Conservation (phyloP, 176 grass and related monocot species). For the Aegilops longissima region DNA sequence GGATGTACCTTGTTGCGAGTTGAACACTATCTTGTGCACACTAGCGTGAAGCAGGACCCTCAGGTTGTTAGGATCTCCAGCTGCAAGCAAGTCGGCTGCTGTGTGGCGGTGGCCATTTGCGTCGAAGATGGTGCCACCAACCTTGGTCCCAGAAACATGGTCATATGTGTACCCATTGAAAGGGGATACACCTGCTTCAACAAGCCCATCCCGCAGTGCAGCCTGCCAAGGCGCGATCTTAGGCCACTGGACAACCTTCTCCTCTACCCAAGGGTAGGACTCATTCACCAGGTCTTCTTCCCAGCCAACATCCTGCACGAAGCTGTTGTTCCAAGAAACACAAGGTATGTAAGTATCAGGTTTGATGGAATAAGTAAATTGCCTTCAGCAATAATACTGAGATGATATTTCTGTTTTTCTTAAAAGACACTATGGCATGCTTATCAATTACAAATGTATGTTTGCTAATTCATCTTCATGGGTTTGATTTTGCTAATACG, state of each 20-base stretch:
- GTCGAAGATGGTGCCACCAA: slow-evolving; percentile 81
- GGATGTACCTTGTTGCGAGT: slow-evolving; percentile 37
- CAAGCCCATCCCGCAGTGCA: slow-evolving; percentile 59
- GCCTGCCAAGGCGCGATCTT: slow-evolving; percentile 77
- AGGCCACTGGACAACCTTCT: slow-evolving; percentile 75
- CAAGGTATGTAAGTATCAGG: slow-evolving; percentile 5
- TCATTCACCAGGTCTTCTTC: slow-evolving; percentile 69
- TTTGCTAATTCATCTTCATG: neutral
- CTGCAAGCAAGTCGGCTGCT: slow-evolving; percentile 73
- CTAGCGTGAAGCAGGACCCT: slow-evolving; percentile 74
- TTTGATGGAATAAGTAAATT: slow-evolving; percentile 2
- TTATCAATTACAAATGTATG: neutral
- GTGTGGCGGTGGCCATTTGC: slow-evolving; percentile 77
- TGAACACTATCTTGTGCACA: slow-evolving; percentile 64
- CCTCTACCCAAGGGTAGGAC: slow-evolving; percentile 79
- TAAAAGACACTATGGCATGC: neutral
- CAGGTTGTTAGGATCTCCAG: slow-evolving; percentile 60
- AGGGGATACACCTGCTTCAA: slow-evolving; percentile 69
- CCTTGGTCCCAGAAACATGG: slow-evolving; percentile 79
- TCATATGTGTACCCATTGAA: slow-evolving; percentile 89
- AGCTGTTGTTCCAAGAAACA: slow-evolving; percentile 48
- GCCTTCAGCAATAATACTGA: neutral
- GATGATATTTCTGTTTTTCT: neutral
- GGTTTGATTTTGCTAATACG: neutral
- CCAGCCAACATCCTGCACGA: slow-evolving; percentile 62